phyloP scores from a whole-genome alignment of 805 yeast species.

The Yamadazyma scolyti region DNA sequence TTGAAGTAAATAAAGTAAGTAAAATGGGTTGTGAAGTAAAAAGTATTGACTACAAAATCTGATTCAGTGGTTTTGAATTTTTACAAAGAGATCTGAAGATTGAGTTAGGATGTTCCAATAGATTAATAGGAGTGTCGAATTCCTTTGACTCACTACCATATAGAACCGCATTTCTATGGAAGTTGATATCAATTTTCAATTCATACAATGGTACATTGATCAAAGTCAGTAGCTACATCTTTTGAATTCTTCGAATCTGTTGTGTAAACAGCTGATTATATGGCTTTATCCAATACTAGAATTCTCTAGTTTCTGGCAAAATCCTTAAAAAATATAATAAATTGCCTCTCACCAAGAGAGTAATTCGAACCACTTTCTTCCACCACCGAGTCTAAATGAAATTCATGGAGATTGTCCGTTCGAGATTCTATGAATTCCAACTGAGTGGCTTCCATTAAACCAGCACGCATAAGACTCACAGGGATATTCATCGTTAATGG shows the following conservation, averaged over 20 bases:
- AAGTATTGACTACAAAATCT: too few species aligned
- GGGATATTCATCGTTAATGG: too few species aligned
- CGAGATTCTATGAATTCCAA: too few species aligned
- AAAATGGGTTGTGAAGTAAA: too few species aligned
- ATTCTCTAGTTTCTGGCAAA: constrained; percentile 71
- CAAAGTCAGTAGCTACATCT: constrained; percentile 65
- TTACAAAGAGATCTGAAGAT: constrained; percentile 70
- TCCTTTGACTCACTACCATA: constrained; percentile 77
- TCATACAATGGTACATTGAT: constrained; percentile 71
- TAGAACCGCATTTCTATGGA: constrained; percentile 75
- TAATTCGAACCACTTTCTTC: constrained; percentile 71
- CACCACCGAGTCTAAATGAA: constrained; percentile 42
- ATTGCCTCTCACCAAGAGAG: constrained; percentile 77
- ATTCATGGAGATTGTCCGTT: constrained; percentile 29
- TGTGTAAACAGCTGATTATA: constrained; percentile 77
- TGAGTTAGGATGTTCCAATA: constrained; percentile 48
- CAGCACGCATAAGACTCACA: too few species aligned
- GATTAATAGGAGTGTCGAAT: constrained; percentile 67
- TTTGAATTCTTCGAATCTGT: constrained; percentile 77
- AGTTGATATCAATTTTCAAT: constrained; percentile 69
- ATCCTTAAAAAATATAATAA: constrained; percentile 80
- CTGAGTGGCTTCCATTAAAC: too few species aligned
- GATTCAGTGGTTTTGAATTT: too few species aligned
- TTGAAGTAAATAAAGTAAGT: too few species aligned
- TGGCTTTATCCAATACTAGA: constrained; percentile 81